These are phyloP conservation scores for Achaetomium macrosporum DNA, from an alignment of 2,329 filamentous ascomycete genomes.

Conservation along the genomic window DNA sequence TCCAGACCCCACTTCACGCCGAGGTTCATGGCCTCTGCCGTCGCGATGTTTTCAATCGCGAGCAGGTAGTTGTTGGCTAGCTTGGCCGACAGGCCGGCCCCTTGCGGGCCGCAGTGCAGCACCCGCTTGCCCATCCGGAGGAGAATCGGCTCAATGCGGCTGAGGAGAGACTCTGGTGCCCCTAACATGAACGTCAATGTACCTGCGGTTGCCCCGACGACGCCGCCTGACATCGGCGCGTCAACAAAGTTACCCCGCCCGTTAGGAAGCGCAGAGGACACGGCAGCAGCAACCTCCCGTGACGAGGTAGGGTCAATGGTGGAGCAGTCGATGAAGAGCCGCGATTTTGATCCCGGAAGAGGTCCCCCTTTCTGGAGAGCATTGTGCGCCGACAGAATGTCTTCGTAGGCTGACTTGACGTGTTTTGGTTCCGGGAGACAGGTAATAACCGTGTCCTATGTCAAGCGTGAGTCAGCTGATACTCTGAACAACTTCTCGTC, in stretches of 20 bases:
- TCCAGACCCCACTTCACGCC: conserved; percentile 57
- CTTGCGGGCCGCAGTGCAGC: conserved; percentile 78
- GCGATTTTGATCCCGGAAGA: conserved; percentile 46
- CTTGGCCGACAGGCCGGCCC: conserved; percentile 83
- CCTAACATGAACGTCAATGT: conserved; percentile 97
- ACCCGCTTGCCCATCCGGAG: conserved; percentile 80
- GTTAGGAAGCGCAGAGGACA: conserved; percentile 48
- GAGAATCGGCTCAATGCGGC: conserved; percentile 62
- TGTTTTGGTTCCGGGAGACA: conserved; percentile 85
- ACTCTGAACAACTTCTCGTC: background rate
- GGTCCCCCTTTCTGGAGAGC: conserved; percentile 45
- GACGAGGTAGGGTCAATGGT: conserved; percentile 92
- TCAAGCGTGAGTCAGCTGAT: conserved; percentile 8
- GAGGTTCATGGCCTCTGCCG: conserved; percentile 60
- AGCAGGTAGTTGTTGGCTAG: conserved; percentile 96
- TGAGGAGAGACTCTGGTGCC: conserved; percentile 53
- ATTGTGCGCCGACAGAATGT: conserved; percentile 44
- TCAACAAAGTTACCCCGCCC: conserved; percentile 77
- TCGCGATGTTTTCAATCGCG: conserved; percentile 81
- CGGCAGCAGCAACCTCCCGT: conserved; percentile 64
- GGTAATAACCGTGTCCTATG: conserved; percentile 60
- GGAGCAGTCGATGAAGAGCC: conserved; percentile 91
- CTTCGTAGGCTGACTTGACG: conserved; percentile 73
- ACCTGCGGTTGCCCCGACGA: conserved; percentile 81
- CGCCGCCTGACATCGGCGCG: conserved; percentile 94